These are phyloP conservation scores for Ceratobasidium sp. DNA, from an alignment of 1,284 basidiomycete species.

Conservation along the genomic window DNA sequence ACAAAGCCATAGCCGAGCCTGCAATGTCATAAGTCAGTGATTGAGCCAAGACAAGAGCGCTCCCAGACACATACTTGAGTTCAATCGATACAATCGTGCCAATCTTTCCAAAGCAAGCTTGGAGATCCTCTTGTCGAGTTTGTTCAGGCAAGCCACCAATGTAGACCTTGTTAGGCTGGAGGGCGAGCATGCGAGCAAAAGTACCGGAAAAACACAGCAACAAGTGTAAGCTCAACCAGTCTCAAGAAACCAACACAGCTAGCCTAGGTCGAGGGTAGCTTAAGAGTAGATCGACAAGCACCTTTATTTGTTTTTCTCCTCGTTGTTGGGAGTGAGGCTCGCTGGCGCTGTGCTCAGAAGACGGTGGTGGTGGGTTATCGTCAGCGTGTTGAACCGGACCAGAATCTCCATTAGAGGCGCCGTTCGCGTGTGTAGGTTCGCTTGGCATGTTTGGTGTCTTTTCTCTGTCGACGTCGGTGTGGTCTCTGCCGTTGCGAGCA, in stretches of 20 bases:
- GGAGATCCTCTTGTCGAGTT: slow-evolving; percentile 78
- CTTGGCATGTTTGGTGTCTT: slow-evolving; percentile 19
- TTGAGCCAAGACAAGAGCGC: slow-evolving; percentile 8
- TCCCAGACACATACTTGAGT: slow-evolving; percentile 67
- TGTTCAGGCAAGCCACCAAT: slow-evolving; percentile 83
- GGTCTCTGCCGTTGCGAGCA: slow-evolving; percentile 28
- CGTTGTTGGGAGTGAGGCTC: background rate
- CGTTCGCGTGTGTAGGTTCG: too few relatives aligned
- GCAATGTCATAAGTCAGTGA: slow-evolving; percentile 17
- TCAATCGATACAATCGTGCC: slow-evolving; percentile 77
- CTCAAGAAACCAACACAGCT: slow-evolving; percentile 43
- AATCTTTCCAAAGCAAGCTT: slow-evolving; percentile 81
- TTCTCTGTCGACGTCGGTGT: slow-evolving; percentile 18
- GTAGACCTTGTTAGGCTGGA: slow-evolving; percentile 84
- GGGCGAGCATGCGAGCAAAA: slow-evolving; percentile 62
- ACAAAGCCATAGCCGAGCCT: slow-evolving; percentile 85
- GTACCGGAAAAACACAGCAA: slow-evolving; percentile 57
- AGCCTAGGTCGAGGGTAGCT: slow-evolving; percentile 48
- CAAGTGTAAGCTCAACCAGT: slow-evolving; percentile 54
- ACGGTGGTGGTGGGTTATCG: slow-evolving; percentile 23
- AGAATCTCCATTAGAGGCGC: slow-evolving; percentile 5
- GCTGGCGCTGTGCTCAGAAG: slow-evolving; percentile 24
- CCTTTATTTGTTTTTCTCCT: slow-evolving; percentile 81
- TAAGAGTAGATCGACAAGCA: slow-evolving; percentile 68
- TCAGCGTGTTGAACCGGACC: slow-evolving; percentile 32